Base-by-base conservation (phyloP, 225 moss, liverwort and hornwort genomes). In the Sphagnum contortum region DNA sequence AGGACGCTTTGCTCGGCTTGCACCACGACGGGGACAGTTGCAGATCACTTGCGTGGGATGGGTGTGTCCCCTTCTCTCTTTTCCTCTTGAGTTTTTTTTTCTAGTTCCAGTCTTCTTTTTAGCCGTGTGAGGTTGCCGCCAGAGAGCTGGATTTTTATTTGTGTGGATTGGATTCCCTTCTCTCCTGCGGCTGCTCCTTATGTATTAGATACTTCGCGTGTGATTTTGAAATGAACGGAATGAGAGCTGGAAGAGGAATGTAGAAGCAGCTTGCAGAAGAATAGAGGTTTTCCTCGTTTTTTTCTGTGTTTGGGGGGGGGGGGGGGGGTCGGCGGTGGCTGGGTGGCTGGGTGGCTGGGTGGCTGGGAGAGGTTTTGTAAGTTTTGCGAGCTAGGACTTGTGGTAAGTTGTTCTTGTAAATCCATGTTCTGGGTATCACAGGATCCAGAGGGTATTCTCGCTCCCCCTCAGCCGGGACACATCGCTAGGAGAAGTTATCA, bases 371-470 rank as follows among this genome's bases (percentile, higher is more conserved):
- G 45, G 0, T 4, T 12, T 64, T 29, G 48, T 0, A 64, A 49
- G 12, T 46, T 48, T 49, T 3, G 50, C 14, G 12, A 48, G 7
- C 46, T 14, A 58, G 5, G 56, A 13, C 8, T 10, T 45, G 47
- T 46, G 47, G 3, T n/a, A 4, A 58, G 48, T 57, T 3, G 9
- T 6, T 46, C 44, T 67, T 49, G 8, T 3, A 61, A 47, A 13
- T n/a, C 13, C 45, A 11, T 9, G 12, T 6, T 4, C 7, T 3
- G 11, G 12, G 61, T 62, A 45, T 13, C 57, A 55, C 76, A 98
- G 96, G 96, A 98, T 75, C 96, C 96, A 2, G 96, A 98, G 72
- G 89, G 87, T 5, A 82, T 98, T 62, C 65, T 98, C 60, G 66
- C 76, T 8, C 68, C 91, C 10, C 96, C 96, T 47, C 81, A 89